These are phyloP conservation scores for Avicennia marina DNA, from an alignment of 257 asterid species.

Conservation along the genomic window DNA sequence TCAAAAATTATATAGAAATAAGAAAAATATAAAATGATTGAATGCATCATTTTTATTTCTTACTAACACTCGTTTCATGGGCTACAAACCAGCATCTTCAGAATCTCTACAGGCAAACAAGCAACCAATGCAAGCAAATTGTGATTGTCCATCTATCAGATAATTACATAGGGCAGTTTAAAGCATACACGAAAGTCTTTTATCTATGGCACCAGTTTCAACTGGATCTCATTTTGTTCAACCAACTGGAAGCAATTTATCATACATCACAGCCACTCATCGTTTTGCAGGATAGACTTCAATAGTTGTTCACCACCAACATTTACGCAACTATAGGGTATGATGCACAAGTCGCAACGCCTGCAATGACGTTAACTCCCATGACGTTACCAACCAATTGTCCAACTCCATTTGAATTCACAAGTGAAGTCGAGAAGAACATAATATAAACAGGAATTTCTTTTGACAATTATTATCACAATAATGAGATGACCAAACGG, in stretches of 20 bases:
- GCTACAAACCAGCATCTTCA: no score
- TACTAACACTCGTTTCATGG: no score
- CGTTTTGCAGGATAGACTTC: not conserved
- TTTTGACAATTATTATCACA: not conserved
- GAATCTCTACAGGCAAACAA: no score
- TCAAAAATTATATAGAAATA: no score
- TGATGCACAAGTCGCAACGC: constrained; percentile 81
- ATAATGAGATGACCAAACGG: no score
- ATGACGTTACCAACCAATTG: no score
- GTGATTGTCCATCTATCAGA: not conserved
- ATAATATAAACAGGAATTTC: not conserved
- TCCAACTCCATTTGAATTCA: no score
- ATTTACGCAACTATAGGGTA: constrained; percentile 55
- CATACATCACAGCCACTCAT: no score
- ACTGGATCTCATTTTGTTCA: constrained; percentile 24
- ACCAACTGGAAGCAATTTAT: constrained; percentile 4
- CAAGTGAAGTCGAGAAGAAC: no score
- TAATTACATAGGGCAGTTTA: constrained; percentile 8
- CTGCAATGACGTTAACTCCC: constrained; percentile 24
- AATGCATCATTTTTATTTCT: no score
- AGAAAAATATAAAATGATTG: no score
- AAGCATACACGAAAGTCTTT: not conserved
- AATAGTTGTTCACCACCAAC: not conserved
- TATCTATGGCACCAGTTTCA: not conserved
- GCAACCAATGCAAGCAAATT: no score